phyloP scores from a whole-genome alignment of 495 filamentous ascomycete species.

The Xylaria scruposa region DNA sequence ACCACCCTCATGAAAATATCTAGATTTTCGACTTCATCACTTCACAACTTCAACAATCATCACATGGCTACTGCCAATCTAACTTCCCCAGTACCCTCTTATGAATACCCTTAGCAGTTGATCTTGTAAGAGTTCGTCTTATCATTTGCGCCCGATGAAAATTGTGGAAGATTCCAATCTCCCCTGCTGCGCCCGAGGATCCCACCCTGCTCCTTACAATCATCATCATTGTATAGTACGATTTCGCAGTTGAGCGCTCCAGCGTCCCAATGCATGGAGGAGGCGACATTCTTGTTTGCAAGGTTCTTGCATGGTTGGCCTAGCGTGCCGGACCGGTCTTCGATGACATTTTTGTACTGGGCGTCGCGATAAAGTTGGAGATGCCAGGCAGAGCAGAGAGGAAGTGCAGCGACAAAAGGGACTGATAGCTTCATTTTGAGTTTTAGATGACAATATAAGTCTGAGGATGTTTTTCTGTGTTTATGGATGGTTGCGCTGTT shows the following conservation, averaged over 20 bases:
- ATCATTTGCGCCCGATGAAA: not conserved
- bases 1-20: not conserved
- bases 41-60: not conserved
- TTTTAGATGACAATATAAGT: not conserved
- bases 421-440: not conserved
- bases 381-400: not conserved
- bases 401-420: not conserved
- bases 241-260: not conserved
- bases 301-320: not conserved
- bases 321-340: not conserved
- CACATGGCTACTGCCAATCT: not conserved
- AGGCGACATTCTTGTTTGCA: not conserved
- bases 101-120: not conserved
- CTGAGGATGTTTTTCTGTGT: not conserved
- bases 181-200: constrained; percentile 3
- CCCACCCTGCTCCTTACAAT: not conserved
- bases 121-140: constrained; percentile 8
- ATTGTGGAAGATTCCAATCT: constrained; percentile 1
- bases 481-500: not conserved
- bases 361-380: not conserved
- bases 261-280: constrained; percentile 2
- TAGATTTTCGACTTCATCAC: not conserved
- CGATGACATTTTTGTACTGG: not conserved
- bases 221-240: not conserved
- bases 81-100: not conserved